Conservation (phyloP, 345 rosid genomes). For the Ceriops zippeliana region DNA sequence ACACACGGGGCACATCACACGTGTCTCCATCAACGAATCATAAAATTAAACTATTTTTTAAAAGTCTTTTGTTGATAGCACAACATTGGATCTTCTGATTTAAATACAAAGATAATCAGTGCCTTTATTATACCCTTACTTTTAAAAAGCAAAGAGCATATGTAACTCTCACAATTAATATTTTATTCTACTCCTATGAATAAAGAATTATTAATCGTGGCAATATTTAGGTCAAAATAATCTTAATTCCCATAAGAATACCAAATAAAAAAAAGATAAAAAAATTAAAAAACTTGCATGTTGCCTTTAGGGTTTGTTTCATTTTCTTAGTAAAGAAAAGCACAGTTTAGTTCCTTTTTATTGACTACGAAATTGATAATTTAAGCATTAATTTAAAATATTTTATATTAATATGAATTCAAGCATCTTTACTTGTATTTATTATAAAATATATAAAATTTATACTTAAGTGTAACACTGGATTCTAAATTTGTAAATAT, state of each 20-base stretch:
- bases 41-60: not conserved
- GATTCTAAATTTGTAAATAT: too few species aligned
- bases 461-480: too few species aligned
- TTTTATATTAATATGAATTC: too few species aligned
- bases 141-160: not conserved
- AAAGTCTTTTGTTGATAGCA: conserved; percentile 1
- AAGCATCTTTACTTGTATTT: too few species aligned
- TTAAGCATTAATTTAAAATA: too few species aligned
- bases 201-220: conserved; percentile 13
- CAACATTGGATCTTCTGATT: conserved; percentile 39
- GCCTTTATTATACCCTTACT: not conserved
- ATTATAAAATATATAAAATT: too few species aligned
- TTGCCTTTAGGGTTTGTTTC: not conserved
- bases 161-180: conserved; percentile 19
- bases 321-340: not conserved
- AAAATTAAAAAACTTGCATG: too few species aligned
- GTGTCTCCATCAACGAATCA: conserved; percentile 8
- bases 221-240: conserved; percentile 30
- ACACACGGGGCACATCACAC: conserved; percentile 29
- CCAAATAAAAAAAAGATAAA: too few species aligned
- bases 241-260: conserved; percentile 15
- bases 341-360: not conserved
- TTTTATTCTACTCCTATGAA: not conserved
- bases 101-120: conserved; percentile 2
- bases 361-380: too few species aligned